These are phyloP conservation scores for Talaromyces sp. DNA, from an alignment of 2,329 filamentous ascomycete species.

Conservation along the genomic window DNA sequence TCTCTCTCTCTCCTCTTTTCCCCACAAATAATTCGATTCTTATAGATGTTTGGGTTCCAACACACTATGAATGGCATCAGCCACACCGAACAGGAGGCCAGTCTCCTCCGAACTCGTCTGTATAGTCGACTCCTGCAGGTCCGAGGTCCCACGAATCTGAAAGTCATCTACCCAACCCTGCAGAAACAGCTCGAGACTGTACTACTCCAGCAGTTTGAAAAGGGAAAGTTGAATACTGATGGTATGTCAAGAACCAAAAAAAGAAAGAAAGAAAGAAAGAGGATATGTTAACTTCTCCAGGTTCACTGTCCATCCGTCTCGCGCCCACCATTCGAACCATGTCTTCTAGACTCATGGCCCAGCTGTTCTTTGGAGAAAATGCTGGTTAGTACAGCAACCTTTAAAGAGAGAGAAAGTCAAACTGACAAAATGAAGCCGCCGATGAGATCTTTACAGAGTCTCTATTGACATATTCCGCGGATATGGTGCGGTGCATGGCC, in stretches of 20 bases:
- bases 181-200: neutral
- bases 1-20: neutral
- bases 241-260: neutral
- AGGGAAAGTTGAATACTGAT: neutral
- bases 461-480: neutral
- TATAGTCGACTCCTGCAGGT: neutral
- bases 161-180: neutral
- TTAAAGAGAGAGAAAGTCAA: neutral
- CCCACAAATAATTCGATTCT: neutral
- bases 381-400: neutral
- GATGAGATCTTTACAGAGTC: neutral
- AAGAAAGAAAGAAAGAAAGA: neutral
- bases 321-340: neutral
- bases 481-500: neutral
- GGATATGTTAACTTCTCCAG: neutral
- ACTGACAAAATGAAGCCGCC: neutral
- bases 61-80: neutral
- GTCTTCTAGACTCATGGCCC: conserved; percentile 1
- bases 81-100: neutral
- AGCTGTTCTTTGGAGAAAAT: neutral
- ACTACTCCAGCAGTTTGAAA: neutral
- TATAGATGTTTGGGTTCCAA: neutral
- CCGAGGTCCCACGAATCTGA: neutral
- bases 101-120: neutral
- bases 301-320: neutral